These are phyloP conservation scores for Blechomonas ayalai DNA, from an alignment of 208 protist genomes.

Conservation along the genomic window DNA sequence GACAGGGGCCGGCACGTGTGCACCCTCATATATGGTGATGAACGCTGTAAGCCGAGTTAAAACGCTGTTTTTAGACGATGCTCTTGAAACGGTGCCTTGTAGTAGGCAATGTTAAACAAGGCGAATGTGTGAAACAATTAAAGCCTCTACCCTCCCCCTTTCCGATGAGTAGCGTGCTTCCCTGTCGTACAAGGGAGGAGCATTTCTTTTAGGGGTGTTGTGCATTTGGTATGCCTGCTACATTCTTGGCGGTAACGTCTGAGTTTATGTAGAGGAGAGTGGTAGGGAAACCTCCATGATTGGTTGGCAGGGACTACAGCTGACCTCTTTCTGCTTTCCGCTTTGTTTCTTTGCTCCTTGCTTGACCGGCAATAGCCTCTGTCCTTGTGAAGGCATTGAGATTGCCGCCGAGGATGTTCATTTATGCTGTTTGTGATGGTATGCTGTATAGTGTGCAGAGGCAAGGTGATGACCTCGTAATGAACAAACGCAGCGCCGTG, in stretches of 20 bases:
- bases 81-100: background rate
- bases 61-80: slow-evolving; percentile 3
- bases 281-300: no score
- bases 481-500: slow-evolving; percentile 1
- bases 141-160: slow-evolving; percentile 3
- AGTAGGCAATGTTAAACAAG: no score
- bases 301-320: no score
- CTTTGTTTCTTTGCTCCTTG: background rate
- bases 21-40: background rate
- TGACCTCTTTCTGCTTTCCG: background rate
- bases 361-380: background rate
- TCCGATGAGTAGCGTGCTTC: background rate
- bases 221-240: no score
- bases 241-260: no score
- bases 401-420: slow-evolving; percentile 3
- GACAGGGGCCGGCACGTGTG: background rate
- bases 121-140: no score
- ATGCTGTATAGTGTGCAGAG: slow-evolving; percentile 6
- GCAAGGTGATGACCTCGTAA: background rate
- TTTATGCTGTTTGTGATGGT: slow-evolving; percentile 12
- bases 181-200: background rate
- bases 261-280: no score
- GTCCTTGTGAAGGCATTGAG: no score
- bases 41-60: slow-evolving; percentile 1
- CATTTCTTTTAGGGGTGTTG: no score